Conservation (phyloP, 139 green algal species). For the Penium margaritaceum region DNA sequence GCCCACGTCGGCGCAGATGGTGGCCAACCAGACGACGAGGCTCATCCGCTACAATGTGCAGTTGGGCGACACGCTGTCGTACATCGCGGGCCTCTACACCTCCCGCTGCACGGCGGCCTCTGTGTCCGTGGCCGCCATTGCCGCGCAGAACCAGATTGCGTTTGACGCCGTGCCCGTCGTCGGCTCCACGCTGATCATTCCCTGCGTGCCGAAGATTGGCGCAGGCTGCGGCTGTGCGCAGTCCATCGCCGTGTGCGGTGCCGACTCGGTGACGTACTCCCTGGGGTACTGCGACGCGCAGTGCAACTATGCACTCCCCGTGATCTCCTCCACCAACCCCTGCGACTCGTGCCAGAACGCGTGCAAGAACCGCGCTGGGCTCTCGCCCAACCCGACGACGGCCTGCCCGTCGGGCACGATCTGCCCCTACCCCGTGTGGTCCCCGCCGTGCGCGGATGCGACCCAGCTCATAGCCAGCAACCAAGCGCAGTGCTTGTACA, state of each 20-base stretch:
- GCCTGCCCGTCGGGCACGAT: not conserved
- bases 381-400: not conserved
- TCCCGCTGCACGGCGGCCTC: not conserved
- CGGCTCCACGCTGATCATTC: not conserved
- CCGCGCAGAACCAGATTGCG: not conserved
- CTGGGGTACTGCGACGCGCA: slow-evolving; percentile 28
- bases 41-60: slow-evolving; percentile 2
- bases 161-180: not conserved
- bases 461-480: not conserved
- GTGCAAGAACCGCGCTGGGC: not conserved
- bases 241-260: slow-evolving; percentile 3
- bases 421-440: not conserved
- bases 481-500: not conserved
- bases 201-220: not conserved
- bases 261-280: slow-evolving; percentile 10
- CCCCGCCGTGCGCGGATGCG: not conserved
- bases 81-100: not conserved
- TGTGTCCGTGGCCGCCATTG: not conserved
- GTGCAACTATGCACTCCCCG: slow-evolving; percentile 32
- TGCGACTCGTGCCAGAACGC: slow-evolving; percentile 8
- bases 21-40: not conserved
- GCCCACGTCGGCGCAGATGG: not conserved
- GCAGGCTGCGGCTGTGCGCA: slow-evolving; percentile 7
- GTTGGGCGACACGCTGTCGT: not conserved
- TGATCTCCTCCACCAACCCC: not conserved